Evolutionary conservation across 192 early-diverging fungal species (phyloP).

Genomic region (Physocladia obscura): DNA sequence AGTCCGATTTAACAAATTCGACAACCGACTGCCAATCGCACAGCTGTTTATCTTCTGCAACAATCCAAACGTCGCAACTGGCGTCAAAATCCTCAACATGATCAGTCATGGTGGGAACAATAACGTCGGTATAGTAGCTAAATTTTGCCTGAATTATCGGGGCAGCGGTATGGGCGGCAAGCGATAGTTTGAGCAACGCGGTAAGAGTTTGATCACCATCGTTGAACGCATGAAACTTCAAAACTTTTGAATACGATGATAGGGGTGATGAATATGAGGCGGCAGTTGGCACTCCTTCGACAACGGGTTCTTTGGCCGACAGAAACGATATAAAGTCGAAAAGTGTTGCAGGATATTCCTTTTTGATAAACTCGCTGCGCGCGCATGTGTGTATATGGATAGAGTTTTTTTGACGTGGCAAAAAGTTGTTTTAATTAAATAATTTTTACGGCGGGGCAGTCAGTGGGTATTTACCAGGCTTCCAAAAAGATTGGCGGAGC

Average conservation of each 20-base stretch:
- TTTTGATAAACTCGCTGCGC: constrained; percentile 62
- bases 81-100: constrained; percentile 48
- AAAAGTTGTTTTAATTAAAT: too few relatives aligned
- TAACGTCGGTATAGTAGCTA: constrained; percentile 72
- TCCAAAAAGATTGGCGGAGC: constrained; percentile 74
- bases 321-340: constrained; percentile 65
- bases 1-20: constrained; percentile 31
- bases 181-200: constrained; percentile 66
- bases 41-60: constrained; percentile 67
- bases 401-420: too few relatives aligned
- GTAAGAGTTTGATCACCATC: constrained; percentile 31
- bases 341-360: constrained; percentile 63
- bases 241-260: too few relatives aligned
- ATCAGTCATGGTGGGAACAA: too few relatives aligned
- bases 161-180: constrained; percentile 69
- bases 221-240: too few relatives aligned
- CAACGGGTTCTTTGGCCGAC: constrained; percentile 36
- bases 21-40: constrained; percentile 55
- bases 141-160: constrained; percentile 82
- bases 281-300: too few relatives aligned
- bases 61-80: constrained; percentile 64
- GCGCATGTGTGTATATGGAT: neutral
- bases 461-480: constrained; percentile 60
- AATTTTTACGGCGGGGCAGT: neutral
- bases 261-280: too few relatives aligned